These are phyloP conservation scores for Pulveroboletus ravenelii DNA, from an alignment of 768 basidiomycete genomes.

Conservation along the genomic window DNA sequence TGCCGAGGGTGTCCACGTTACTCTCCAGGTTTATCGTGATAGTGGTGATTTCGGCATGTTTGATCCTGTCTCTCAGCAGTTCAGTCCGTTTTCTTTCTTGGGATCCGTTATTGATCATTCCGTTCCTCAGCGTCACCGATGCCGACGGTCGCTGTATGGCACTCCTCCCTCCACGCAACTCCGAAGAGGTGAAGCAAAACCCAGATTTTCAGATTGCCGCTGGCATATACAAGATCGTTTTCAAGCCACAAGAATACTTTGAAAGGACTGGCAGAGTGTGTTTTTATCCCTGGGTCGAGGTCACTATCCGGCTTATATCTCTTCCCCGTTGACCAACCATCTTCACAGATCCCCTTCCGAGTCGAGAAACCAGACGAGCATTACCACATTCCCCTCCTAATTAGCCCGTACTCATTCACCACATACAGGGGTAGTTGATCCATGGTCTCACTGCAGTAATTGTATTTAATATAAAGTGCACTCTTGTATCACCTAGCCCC, in stretches of 20 bases:
- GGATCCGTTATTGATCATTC: background rate
- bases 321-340: constrained; percentile 5
- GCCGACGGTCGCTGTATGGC: constrained; percentile 77
- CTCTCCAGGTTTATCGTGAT: constrained; percentile 50
- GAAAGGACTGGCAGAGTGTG: constrained; percentile 54
- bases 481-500: constrained; percentile 2
- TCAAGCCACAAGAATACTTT: constrained; percentile 83
- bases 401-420: constrained; percentile 88
- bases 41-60: constrained; percentile 42
- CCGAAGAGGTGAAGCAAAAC: constrained; percentile 39
- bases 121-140: constrained; percentile 59
- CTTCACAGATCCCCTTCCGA: constrained; percentile 67
- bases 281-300: constrained; percentile 93
- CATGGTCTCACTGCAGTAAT: background rate
- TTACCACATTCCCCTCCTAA: constrained; percentile 86
- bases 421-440: constrained; percentile 85
- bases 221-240: constrained; percentile 74
- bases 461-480: constrained; percentile 4
- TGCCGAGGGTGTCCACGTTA: constrained; percentile 62
- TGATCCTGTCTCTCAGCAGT: constrained; percentile 60
- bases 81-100: constrained; percentile 11
- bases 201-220: constrained; percentile 42
- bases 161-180: constrained; percentile 57
- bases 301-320: constrained; percentile 27
- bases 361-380: constrained; percentile 73